phyloP scores from a whole-genome alignment of 106 monocot species.

The Acorus calamus region DNA sequence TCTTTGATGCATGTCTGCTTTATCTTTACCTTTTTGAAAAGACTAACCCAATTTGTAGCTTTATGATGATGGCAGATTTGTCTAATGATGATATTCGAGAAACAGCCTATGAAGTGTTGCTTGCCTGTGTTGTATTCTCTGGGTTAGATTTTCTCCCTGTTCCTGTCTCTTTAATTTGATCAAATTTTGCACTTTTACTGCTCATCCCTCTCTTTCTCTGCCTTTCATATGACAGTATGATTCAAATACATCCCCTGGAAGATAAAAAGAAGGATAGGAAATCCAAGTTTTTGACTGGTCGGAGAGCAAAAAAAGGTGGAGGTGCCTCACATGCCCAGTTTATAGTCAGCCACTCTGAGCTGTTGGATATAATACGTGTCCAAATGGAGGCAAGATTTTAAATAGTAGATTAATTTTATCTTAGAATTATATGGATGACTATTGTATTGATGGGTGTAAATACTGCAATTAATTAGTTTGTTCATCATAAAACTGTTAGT shows the following conservation, averaged over 20 bases:
- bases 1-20: neutral
- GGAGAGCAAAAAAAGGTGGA: constrained; percentile 35
- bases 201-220: neutral
- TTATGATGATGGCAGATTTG: constrained; percentile 39
- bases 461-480: too few species aligned
- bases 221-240: constrained; percentile 8
- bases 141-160: constrained; percentile 19
- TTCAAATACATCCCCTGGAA: constrained; percentile 14
- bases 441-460: too few species aligned
- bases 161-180: too few species aligned
- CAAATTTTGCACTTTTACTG: too few species aligned
- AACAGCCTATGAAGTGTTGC: constrained; percentile 62
- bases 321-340: constrained; percentile 11
- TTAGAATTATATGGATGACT: too few species aligned
- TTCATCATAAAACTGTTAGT: too few species aligned
- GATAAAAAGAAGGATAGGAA: constrained; percentile 44
- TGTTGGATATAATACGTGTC: constrained; percentile 50
- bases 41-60: constrained; percentile 28
- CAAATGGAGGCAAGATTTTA: constrained; percentile 59
- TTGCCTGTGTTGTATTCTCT: constrained; percentile 43
- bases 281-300: constrained; percentile 23
- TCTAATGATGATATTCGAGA: constrained; percentile 50
- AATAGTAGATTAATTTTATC: too few species aligned
- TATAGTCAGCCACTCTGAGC: constrained; percentile 17
- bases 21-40: constrained; percentile 6